Base-by-base conservation (phyloP, 306 rosid genomes). In the Adenanthera pavonina region DNA sequence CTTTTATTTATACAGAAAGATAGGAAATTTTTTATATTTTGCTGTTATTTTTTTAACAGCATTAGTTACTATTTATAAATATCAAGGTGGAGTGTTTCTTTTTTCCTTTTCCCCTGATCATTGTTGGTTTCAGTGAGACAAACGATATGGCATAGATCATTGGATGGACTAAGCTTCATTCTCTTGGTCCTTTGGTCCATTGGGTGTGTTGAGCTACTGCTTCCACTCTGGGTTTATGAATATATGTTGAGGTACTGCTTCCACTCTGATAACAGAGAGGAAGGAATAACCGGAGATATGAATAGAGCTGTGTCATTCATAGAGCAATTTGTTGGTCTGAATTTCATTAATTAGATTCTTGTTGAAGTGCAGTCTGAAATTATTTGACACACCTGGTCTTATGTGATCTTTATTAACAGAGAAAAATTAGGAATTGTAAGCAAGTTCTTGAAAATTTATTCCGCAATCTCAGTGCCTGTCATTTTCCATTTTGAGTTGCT, bases 261-360 rank as follows among this genome's bases (percentile, higher is more conserved):
- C 51, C 51, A 10, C 51, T 47, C 51, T 47, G 51, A 8, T 47
- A 47, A 47, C 3, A 10, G 2, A 9, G 13, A 8, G 49, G 49
- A 46, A 46, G 49, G 53, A 48, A 48, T 48, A 16, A 13, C 53
- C 53, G 3, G 4, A 48, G 34, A 48, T 47, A 30, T 57, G 72
- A 57, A 43, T 68, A 59, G 73, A 72, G 33, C 69, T 77, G 61
- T 72, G 70, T 36, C 46, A 60, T 48, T 36, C 46, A 60, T 48
- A 30, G 38, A 47, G 62, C 35, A 9, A 62, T 59, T 34, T 71
- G 62, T 67, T 59, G 44, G 47, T 33, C 53, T 68, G 14, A 51
- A 60, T 70, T 69, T 51, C 69, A 65, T 74, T 33, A 68, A 78
- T 81, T 71, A 57, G 75, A 49, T 72, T 57, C 69, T 73, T 51